phyloP scores from a whole-genome alignment of 2,329 filamentous ascomycete genomes.

The Teratosphaeria viscida region DNA sequence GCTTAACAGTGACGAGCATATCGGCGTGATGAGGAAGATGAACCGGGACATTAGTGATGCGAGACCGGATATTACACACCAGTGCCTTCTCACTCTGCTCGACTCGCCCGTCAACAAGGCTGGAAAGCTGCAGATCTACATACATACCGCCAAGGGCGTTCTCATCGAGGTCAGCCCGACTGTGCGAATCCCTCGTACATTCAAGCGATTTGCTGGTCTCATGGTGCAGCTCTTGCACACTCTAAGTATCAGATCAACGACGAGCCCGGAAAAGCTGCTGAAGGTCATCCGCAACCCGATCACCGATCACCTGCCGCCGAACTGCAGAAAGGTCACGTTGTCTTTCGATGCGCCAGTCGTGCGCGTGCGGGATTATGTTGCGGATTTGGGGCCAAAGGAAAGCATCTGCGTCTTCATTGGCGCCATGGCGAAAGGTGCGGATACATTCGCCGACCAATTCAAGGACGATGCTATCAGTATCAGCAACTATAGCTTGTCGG shows the following conservation, averaged over 20 bases:
- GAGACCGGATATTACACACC: slow-evolving; percentile 93
- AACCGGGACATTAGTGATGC: slow-evolving; percentile 97
- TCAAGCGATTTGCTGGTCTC: slow-evolving; percentile 95
- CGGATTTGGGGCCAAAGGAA: slow-evolving; percentile 66
- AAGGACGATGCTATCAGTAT: slow-evolving; percentile 98
- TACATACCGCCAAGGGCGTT: slow-evolving; percentile 93
- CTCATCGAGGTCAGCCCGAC: slow-evolving; percentile 97
- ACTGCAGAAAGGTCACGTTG: slow-evolving; percentile 94
- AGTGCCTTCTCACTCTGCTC: slow-evolving; percentile 94
- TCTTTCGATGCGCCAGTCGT: slow-evolving; percentile 88
- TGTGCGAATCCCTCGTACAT: slow-evolving; percentile 92
- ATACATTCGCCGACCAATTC: slow-evolving; percentile 87
- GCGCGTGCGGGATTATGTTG: slow-evolving; percentile 79
- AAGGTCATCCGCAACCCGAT: slow-evolving; percentile 98
- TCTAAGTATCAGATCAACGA: slow-evolving; percentile 89
- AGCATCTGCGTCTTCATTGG: slow-evolving; percentile 97
- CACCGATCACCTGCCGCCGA: slow-evolving; percentile 88
- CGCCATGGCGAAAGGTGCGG: slow-evolving; percentile 93
- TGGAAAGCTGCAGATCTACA: slow-evolving; percentile 94
- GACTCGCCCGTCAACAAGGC: slow-evolving; percentile 99
- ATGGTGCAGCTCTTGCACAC: slow-evolving; percentile 98
- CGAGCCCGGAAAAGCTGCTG: slow-evolving; percentile 92
- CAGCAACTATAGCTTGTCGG: slow-evolving; percentile 94
- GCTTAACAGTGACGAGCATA: slow-evolving; percentile 97
- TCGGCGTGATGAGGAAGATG: slow-evolving; percentile 99